These are phyloP conservation scores for Cystobasidium pallidum DNA, from an alignment of 1,284 basidiomycete genomes.

Conservation along the genomic window DNA sequence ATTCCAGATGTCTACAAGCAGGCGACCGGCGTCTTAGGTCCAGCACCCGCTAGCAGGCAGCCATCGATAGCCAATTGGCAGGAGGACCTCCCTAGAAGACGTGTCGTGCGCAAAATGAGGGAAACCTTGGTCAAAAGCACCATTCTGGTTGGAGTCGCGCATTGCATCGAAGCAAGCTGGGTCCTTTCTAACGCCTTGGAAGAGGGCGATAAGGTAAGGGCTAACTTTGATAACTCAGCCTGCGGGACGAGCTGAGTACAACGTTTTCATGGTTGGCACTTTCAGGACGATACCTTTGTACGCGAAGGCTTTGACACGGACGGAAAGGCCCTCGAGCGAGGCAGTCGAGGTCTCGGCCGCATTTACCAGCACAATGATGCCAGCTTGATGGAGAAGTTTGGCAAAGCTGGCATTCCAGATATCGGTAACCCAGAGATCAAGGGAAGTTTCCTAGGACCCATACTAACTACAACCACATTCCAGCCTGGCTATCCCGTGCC, in stretches of 20 bases:
- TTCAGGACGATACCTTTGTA: slow-evolving; percentile 41
- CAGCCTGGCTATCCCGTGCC: slow-evolving; percentile 28
- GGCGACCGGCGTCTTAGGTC: slow-evolving; percentile 8
- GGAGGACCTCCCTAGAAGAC: slow-evolving; percentile 27
- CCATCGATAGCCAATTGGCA: slow-evolving; percentile 2
- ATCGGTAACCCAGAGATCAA: slow-evolving; percentile 5
- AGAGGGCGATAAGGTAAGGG: slow-evolving; percentile 32
- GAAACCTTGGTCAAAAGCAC: slow-evolving; percentile 37
- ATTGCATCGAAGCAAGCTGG: slow-evolving; percentile 42
- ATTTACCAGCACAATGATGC: slow-evolving; percentile 36
- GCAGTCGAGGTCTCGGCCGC: slow-evolving; percentile 23
- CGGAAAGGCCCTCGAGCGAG: slow-evolving; percentile 22
- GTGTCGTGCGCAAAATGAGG: slow-evolving; percentile 31
- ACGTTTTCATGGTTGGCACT: not conserved
- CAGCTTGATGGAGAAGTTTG: slow-evolving; percentile 29
- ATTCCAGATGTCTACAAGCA: slow-evolving; percentile 35
- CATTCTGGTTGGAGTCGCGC: slow-evolving; percentile 40
- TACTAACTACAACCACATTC: not conserved
- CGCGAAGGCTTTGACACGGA: slow-evolving; percentile 36
- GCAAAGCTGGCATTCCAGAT: slow-evolving; percentile 29
- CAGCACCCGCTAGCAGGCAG: slow-evolving; percentile 7
- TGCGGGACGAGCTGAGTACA: not conserved
- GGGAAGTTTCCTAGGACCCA: not conserved
- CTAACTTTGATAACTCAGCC: no score
- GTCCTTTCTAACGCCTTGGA: slow-evolving; percentile 14